Conservation (phyloP, 345 rosid species). For the Salix caprea region DNA sequence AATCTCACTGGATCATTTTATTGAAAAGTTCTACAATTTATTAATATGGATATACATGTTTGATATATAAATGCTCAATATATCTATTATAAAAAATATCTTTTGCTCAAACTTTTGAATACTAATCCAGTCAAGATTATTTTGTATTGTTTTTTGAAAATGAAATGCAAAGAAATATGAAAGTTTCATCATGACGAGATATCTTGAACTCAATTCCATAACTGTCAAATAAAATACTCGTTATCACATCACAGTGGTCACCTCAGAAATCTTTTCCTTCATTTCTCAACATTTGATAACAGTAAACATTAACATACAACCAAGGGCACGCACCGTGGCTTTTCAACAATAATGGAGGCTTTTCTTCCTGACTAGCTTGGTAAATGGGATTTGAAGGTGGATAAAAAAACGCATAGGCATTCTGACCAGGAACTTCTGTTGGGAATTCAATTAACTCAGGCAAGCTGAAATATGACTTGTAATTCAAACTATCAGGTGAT, state of each 20-base stretch:
- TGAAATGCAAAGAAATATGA: background rate
- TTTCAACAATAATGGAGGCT: constrained; percentile 77
- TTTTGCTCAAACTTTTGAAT: background rate
- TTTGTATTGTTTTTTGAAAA: background rate
- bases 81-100: background rate
- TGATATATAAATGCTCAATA: background rate
- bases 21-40: background rate
- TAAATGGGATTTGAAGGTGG: constrained; percentile 70
- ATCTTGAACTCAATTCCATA: background rate
- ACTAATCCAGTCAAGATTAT: background rate
- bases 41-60: background rate
- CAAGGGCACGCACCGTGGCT: constrained; percentile 71
- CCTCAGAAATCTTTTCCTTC: background rate
- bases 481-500: constrained; percentile 65
- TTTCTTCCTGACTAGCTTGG: constrained; percentile 62
- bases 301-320: background rate
- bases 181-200: background rate
- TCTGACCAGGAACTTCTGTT: constrained; percentile 76
- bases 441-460: constrained; percentile 92
- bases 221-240: too few relatives aligned
- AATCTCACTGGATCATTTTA: background rate
- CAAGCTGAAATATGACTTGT: constrained; percentile 60
- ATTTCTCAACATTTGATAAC: background rate
- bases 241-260: background rate
- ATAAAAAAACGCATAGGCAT: constrained; percentile 83